Base-by-base conservation (phyloP, 768 basidiomycete species). In the Amanita fuliginea region DNA sequence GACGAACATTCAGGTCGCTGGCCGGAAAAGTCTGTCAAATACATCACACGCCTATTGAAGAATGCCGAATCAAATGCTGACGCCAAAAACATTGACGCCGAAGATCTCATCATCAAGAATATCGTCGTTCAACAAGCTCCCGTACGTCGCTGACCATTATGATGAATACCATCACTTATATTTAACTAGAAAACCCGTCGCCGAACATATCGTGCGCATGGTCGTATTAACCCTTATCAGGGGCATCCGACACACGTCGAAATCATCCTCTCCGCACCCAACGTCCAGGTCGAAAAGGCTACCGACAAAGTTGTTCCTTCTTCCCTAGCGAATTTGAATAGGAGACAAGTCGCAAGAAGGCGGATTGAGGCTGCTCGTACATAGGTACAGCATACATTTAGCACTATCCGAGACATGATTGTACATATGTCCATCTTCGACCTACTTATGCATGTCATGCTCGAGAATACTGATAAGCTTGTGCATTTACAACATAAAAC, bases 41-140 rank as follows among this genome's bases (percentile, higher is more conserved):
- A 93, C 78, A 85, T 99, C 65, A 76, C 84, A 54, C 83, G 89
- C 57, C 81, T 99, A 47, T 70, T 99, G 64, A 98, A 98, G 80
- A 99, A 99, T 69, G 96, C 96, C 37, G 95, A 98, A 69, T 85
- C 96, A 58, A 99, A 99, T 68, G 96, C 96, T 55, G 94, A 98
- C 61, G 90, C 90, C 60, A 99, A 99, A 77, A 90, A 82, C 70
- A 74, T 99, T 56, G 88, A 91, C 51, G 74, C 90, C 53, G 95
- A 97, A 60, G 92, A 94, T 54, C 83, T 99, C 49, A 57, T 70
- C 65, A 94, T 98, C 80, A 93, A 86, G 76, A 95, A 85, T 79
- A 96, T 98, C 58, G 90, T 88, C 58, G 94, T 99, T 46, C 86
- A 99, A 69, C 96, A 99, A 75, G 96, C 96, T 58, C 96, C 96